Conservation (phyloP, 305 asterid genomes). For the Fraxinus nigra region DNA sequence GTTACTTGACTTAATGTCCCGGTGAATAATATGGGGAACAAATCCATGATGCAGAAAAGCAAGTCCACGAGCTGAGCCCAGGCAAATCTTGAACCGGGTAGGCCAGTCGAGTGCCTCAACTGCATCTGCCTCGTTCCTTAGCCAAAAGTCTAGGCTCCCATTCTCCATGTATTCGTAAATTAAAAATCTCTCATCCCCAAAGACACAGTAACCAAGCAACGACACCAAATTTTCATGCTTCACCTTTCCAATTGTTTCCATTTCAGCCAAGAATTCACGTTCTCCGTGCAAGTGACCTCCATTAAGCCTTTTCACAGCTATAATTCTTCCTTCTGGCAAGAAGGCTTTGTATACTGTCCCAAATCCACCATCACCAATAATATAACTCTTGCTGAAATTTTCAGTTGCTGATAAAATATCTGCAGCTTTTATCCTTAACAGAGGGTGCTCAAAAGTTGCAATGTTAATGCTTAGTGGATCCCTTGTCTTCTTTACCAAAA, state of each 20-base stretch:
- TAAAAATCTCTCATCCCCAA: constrained; percentile 62
- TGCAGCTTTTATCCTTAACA: constrained; percentile 53
- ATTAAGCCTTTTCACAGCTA: constrained; percentile 74
- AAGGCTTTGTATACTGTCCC: constrained; percentile 76
- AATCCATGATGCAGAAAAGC: constrained; percentile 81
- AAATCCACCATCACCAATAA: constrained; percentile 81
- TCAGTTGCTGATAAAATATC: constrained; percentile 67
- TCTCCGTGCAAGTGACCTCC: constrained; percentile 64
- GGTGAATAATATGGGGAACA: constrained; percentile 64
- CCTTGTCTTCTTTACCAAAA: constrained; percentile 48
- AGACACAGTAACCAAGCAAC: constrained; percentile 68
- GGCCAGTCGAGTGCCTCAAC: constrained; percentile 47
- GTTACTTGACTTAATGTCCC: constrained; percentile 62
- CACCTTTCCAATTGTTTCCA: constrained; percentile 86
- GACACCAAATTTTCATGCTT: constrained; percentile 64
- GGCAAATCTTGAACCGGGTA: constrained; percentile 51
- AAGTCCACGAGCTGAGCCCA: constrained; percentile 67
- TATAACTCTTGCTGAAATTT: constrained; percentile 60
- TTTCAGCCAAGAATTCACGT: constrained; percentile 76
- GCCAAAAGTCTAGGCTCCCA: constrained; percentile 83
- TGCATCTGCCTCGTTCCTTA: constrained; percentile 42
- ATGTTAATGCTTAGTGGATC: constrained; percentile 76
- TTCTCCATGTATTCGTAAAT: constrained; percentile 82
- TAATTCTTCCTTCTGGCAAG: constrained; percentile 40
- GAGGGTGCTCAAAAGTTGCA: constrained; percentile 67